Percentiles rank a stretch among this genome's conserved stretches.
These are phyloP conservation scores for Boletus rex-veris DNA, from an alignment of 768 basidiomycete genomes.

Conservation along the genomic window DNA sequence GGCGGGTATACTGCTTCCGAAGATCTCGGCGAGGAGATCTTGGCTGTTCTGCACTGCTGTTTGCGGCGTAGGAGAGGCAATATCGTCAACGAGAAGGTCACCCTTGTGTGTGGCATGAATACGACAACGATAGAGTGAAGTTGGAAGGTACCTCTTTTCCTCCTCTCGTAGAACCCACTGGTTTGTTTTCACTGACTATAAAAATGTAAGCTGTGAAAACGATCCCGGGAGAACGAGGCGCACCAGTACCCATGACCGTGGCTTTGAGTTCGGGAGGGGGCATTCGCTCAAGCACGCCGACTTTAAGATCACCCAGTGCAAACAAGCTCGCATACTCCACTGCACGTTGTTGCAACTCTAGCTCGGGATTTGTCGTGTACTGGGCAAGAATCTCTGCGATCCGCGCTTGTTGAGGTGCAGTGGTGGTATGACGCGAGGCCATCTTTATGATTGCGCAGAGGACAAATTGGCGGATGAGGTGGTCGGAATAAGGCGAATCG, in stretches of 20 bases:
- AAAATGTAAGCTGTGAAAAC: constrained; percentile 1
- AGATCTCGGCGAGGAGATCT: constrained; percentile 90
- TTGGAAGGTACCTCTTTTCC: constrained; percentile 59
- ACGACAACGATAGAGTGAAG: background rate
- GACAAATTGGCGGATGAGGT: constrained; percentile 88
- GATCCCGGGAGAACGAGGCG: constrained; percentile 21
- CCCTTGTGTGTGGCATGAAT: constrained; percentile 32
- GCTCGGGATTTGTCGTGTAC: constrained; percentile 84
- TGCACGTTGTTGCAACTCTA: constrained; percentile 93
- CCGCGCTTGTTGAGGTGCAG: constrained; percentile 66
- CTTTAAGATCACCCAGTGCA: constrained; percentile 65
- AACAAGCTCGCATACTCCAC: constrained; percentile 92
- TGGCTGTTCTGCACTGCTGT: constrained; percentile 58
- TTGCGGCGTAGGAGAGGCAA: constrained; percentile 40
- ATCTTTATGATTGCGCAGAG: constrained; percentile 89
- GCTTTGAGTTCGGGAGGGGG: constrained; percentile 97
- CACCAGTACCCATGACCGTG: constrained; percentile 93
- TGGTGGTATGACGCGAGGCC: constrained; percentile 71
- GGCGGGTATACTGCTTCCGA: constrained; percentile 51
- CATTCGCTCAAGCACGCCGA: constrained; percentile 95
- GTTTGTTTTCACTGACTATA: constrained; percentile 91
- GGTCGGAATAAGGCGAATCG: constrained; percentile 92
- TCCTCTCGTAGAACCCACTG: constrained; percentile 85
- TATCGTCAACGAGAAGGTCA: constrained; percentile 84
- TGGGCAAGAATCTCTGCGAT: constrained; percentile 74